Percentiles rank a stretch among this genome's conserved stretches.
phyloP scores from a whole-genome alignment of 2,329 filamentous ascomycete genomes.

The Drechslerella stenobrocha region DNA sequence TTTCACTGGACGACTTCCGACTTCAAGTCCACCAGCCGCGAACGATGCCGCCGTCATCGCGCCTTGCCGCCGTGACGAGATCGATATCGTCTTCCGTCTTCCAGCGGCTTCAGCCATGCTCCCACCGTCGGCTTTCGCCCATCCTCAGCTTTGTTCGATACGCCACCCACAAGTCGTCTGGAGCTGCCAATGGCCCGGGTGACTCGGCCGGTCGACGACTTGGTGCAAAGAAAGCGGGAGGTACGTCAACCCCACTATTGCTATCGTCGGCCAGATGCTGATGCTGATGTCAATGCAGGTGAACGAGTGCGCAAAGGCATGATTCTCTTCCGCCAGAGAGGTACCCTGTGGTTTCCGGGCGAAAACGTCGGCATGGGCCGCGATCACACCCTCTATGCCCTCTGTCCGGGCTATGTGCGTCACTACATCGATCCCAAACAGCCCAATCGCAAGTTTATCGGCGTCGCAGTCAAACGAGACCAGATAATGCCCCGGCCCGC shows the following conservation, averaged over 20 bases:
- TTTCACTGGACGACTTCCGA: background rate
- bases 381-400: conserved; percentile 92
- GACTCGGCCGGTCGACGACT: conserved; percentile 80
- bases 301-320: conserved; percentile 94
- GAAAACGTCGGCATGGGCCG: conserved; percentile 95
- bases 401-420: conserved; percentile 84
- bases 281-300: too few species aligned
- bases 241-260: conserved; percentile 63
- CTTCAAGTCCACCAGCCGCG: conserved; percentile 1
- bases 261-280: too few species aligned
- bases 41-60: conserved; percentile 19
- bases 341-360: conserved; percentile 90
- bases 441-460: conserved; percentile 90
- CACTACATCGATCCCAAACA: conserved; percentile 93
- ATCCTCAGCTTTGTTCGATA: conserved; percentile 61
- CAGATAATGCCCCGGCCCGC: conserved; percentile 76
- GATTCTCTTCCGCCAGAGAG: conserved; percentile 96
- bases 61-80: conserved; percentile 31
- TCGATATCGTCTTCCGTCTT: conserved; percentile 35
- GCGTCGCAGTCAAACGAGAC: conserved; percentile 80
- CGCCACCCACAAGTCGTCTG: conserved; percentile 68
- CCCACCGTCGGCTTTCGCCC: conserved; percentile 26
- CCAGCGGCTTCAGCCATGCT: conserved; percentile 1
- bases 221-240: conserved; percentile 89
- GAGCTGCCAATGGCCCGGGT: conserved; percentile 70